Conservation (phyloP, 129 eudicot species). For the Rutidosis leptorrhynchoides region DNA sequence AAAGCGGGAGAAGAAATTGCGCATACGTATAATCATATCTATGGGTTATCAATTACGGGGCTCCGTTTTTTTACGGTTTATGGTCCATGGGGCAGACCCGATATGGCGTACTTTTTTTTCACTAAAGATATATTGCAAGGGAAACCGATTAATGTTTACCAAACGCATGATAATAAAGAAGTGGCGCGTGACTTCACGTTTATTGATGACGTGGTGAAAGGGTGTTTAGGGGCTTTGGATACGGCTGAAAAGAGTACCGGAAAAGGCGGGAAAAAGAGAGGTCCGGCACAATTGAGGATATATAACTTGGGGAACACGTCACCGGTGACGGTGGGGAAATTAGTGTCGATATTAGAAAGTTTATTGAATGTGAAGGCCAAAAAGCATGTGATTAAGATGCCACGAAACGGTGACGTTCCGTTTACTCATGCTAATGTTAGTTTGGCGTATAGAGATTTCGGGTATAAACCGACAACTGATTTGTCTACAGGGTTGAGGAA, state of each 20-base stretch:
- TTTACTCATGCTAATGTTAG: constrained; percentile 75
- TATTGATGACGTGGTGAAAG: constrained; percentile 72
- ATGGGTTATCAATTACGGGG: constrained; percentile 65
- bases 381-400: constrained; percentile 74
- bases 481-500: constrained; percentile 67
- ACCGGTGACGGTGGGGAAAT: constrained; percentile 68
- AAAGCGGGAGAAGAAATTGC: constrained; percentile 82
- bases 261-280: constrained; percentile 64
- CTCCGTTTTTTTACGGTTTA: constrained; percentile 71
- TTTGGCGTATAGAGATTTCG: constrained; percentile 60
- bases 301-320: constrained; percentile 75
- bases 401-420: constrained; percentile 84
- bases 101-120: constrained; percentile 80
- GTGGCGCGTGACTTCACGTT: constrained; percentile 94
- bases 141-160: constrained; percentile 52
- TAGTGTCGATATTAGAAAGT: constrained; percentile 56
- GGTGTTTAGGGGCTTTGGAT: constrained; percentile 67
- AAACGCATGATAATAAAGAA: constrained; percentile 52
- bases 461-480: constrained; percentile 78
- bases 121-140: constrained; percentile 69
- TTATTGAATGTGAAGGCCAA: constrained; percentile 63
- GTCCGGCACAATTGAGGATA: constrained; percentile 64
- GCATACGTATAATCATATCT: constrained; percentile 70
- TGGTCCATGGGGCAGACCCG: constrained; percentile 87
- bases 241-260: constrained; percentile 88